Evolutionary conservation across 176 grass and related monocot genomes (phyloP), one percentile per base, ranked within the genome.

Genomic region (Oryza meridionalis): DNA sequence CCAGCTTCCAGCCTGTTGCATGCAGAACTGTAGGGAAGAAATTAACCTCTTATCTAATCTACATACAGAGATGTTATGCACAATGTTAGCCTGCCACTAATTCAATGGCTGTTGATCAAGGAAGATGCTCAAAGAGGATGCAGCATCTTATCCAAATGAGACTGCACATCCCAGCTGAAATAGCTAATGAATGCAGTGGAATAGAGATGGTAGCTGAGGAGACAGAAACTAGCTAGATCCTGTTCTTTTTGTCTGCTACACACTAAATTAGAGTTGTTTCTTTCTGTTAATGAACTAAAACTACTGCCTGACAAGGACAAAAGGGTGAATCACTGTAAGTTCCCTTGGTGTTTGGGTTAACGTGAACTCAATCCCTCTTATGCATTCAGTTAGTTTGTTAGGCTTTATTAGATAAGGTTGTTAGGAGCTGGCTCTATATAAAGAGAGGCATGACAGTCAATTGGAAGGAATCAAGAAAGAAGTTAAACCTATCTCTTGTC

Each of bases 1-100:
- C 81, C 87, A 92, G 87, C 45, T 67, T 82, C 79, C 92, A 88
- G 85, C 80, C 84, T 82, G 87, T 89, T 76, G 70, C 45, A 73
- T 82, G 77, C 71, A 81, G 71, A 37, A 26, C 55, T 78, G 45
- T 32, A 90, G 59, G 73, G 37, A 69, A 66, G 67, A 87, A 37
- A 40, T 40, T 40, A 40, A 45, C 70, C 35, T 76, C 72, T 44
- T 43, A 19, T 62, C 61, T 42, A 67, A 78, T 86, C 59, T 81
- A 79, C 21, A 76, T 81, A 40, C 45, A 74, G 81, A 47, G 17
- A 49, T 75, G 6, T 19, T 78, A 51, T 15, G 14, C 32, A 37
- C 8, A 55, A 46, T 25, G 69, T 67, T 73, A 64, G 51, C 65
- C 6, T 45, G 9, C 25, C 37, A 29, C 13, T 79, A 42, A 24